Conservation (phyloP, 2,329 filamentous ascomycete species). For the Cadophora luteo-olivacea region DNA sequence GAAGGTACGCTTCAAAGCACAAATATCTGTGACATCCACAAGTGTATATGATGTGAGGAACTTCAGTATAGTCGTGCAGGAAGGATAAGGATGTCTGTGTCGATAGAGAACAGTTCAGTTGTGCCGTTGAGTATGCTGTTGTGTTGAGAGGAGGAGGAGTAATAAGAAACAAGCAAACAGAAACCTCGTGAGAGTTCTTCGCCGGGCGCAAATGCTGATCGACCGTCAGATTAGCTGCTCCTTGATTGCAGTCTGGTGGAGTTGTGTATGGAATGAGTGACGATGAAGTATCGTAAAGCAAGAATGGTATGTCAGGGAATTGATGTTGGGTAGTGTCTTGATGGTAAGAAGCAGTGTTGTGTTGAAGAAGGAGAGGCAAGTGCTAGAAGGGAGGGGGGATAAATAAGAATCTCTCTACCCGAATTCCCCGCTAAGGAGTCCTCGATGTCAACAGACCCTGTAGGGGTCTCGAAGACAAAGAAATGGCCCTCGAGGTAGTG, state of each 20-base stretch:
- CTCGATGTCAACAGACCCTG: background rate
- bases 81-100: background rate
- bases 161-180: background rate
- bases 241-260: background rate
- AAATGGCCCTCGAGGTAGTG: background rate
- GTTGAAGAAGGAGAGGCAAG: background rate
- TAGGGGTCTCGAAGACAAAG: background rate
- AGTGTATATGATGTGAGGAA: background rate
- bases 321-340: background rate
- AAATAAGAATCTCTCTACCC: slow-evolving; percentile 1
- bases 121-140: background rate
- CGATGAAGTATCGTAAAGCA: background rate
- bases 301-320: background rate
- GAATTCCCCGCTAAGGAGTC: background rate
- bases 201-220: background rate
- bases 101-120: background rate
- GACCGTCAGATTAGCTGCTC: background rate
- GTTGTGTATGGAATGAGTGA: background rate
- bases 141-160: background rate
- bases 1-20: background rate
- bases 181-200: background rate
- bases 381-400: background rate
- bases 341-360: background rate
- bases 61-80: background rate
- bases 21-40: background rate